Percentiles rank a stretch among this genome's conserved stretches.
These are phyloP conservation scores for Hericium alpestre DNA, from an alignment of 768 basidiomycete species.

Conservation along the genomic window DNA sequence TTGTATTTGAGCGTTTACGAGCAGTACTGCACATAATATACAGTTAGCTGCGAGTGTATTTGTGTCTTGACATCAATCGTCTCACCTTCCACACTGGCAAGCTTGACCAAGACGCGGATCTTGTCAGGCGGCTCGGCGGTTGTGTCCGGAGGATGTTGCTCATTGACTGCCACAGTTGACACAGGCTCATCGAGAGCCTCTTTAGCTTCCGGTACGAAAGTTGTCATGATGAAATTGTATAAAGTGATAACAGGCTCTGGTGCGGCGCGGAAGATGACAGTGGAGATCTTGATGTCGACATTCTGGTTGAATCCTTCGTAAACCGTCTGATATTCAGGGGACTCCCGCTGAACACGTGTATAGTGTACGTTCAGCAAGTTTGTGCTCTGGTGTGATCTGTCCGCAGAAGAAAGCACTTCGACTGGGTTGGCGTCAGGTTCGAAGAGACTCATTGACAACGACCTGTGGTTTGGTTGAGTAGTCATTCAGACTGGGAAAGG, in stretches of 20 bases:
- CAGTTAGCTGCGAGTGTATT: neutral
- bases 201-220: conserved; percentile 59
- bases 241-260: conserved; percentile 85
- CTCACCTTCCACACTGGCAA: conserved; percentile 76
- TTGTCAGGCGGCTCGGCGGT: conserved; percentile 26
- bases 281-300: conserved; percentile 80
- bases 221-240: conserved; percentile 97
- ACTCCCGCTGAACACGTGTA: conserved; percentile 65
- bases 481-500: neutral
- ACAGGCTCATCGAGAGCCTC: conserved; percentile 3
- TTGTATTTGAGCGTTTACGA: conserved; percentile 58
- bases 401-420: conserved; percentile 55
- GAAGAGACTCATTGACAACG: conserved; percentile 65
- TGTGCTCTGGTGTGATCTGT: conserved; percentile 30
- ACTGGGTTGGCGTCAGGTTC: conserved; percentile 45
- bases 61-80: neutral
- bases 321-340: conserved; percentile 71
- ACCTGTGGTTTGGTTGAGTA: conserved; percentile 29
- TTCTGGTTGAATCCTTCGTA: conserved; percentile 84
- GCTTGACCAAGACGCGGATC: conserved; percentile 71
- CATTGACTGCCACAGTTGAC: neutral
- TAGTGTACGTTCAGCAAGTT: conserved; percentile 78
- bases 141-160: neutral
- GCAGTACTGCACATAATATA: conserved; percentile 39
- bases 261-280: conserved; percentile 78